A percentile compares a stretch with the other conserved stretches of the same genome.
Conservation (phyloP, 2,329 filamentous ascomycete species). For the Pyrenophora teres region DNA sequence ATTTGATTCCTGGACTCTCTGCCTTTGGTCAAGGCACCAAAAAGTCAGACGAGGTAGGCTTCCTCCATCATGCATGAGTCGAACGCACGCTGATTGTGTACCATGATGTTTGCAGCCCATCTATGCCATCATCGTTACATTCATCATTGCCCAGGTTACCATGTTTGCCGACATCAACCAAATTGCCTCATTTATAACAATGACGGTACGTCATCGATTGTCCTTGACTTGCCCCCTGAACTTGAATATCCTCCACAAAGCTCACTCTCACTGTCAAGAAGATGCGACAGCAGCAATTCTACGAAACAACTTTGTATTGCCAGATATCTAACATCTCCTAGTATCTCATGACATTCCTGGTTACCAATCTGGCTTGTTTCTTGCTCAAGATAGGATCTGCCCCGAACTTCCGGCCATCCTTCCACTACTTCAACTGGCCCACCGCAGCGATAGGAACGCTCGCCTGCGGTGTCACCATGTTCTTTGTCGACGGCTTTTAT, state of each 20-base stretch:
- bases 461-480: constrained; percentile 81
- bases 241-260: too few species aligned
- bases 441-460: constrained; percentile 76
- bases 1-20: constrained; percentile 74
- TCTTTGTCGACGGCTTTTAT: constrained; percentile 84
- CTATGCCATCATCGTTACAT: constrained; percentile 76
- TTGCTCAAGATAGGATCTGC: constrained; percentile 84
- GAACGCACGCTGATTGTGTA: neutral
- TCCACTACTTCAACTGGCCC: constrained; percentile 87
- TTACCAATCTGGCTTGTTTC: constrained; percentile 87
- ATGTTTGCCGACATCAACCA: constrained; percentile 84
- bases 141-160: constrained; percentile 74
- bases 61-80: neutral
- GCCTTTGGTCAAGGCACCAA: constrained; percentile 75
- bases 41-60: constrained; percentile 64
- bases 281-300: neutral
- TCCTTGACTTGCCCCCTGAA: neutral
- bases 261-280: neutral
- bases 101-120: constrained; percentile 55
- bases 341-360: constrained; percentile 89
- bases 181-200: constrained; percentile 87
- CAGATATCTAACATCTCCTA: constrained; percentile 3
- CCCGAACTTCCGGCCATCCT: constrained; percentile 85
- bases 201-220: constrained; percentile 59
- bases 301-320: neutral